phyloP scores from a whole-genome alignment of 305 asterid species.

The Rubia balearica region DNA sequence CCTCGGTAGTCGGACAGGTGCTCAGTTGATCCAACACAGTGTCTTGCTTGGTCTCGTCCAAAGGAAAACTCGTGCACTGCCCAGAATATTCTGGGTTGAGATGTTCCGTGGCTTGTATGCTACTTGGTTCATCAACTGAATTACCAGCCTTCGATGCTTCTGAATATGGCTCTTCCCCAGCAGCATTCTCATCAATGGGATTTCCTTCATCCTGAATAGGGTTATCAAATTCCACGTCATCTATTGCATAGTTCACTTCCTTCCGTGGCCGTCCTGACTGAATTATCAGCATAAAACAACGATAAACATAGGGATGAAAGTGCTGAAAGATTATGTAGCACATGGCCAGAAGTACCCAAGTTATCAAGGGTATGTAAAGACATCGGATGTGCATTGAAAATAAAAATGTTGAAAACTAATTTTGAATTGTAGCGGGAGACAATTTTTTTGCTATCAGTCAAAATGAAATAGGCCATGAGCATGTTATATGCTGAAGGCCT shows the following conservation, averaged over 20 bases:
- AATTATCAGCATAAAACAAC: conserved; percentile 14
- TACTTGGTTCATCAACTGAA: conserved; percentile 18
- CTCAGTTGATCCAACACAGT: conserved; percentile 10
- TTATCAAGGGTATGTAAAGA: too few relatives aligned
- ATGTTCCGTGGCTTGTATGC: conserved; percentile 12
- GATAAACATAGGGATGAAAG: background rate
- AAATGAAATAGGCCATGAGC: too few relatives aligned
- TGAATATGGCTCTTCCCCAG: conserved; percentile 20
- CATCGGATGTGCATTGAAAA: too few relatives aligned
- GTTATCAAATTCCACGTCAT: conserved; percentile 4
- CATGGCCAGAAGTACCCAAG: background rate
- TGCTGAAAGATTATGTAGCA: background rate
- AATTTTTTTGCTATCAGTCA: too few relatives aligned
- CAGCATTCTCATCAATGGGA: conserved; percentile 16
- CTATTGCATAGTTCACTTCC: conserved; percentile 39
- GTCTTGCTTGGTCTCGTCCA: conserved; percentile 25
- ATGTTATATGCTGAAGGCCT: too few relatives aligned
- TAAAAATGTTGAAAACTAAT: too few relatives aligned
- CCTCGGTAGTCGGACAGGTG: conserved; percentile 23
- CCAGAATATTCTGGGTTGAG: conserved; percentile 13
- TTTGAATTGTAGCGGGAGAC: too few relatives aligned
- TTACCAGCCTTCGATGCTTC: conserved; percentile 23
- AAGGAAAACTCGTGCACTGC: conserved; percentile 9
- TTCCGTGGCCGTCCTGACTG: conserved; percentile 70
- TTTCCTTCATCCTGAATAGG: conserved; percentile 32